Evolutionary conservation across 345 rosid species (phyloP), one percentile per base, ranked within the genome.

Genomic region (Pseudoturritis turrita): DNA sequence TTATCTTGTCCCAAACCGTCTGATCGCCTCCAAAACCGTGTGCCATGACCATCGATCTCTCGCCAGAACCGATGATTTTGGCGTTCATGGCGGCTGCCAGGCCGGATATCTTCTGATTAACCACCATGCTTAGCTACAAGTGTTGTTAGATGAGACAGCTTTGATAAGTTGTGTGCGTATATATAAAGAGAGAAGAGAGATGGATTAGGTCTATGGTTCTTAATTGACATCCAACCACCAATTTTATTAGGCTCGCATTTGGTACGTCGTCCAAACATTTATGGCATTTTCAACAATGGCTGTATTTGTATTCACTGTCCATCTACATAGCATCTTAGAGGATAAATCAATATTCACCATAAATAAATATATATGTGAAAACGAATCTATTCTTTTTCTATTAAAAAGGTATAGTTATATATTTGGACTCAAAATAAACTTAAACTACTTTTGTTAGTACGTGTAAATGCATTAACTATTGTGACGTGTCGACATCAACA

Each of bases 1-100:
- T 28, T 58, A 82, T 68, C 80, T 83, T 83, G 78, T 85, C 79
- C 92, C 92, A 87, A 23, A 80, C 49, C 7, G 88, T 82, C 62
- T 89, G 96, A 72, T 92, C 91, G 33, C 56, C 80, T 25, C 98
- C 95, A 37, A 70, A 89, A 0, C 98, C 98, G 21, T 92, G 96
- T 0, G 92, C 95, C 8, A 88, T 71, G 70, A 86, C 65, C 75
- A 88, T 62, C 50, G 67, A 11, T 47, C 79, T 75, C 19, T 33
- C 51, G 8, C 88, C 84, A 5, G 85, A 77, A 17, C 96, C 98
- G 1, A 79, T 46, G 68, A 84, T 63, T 73, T 71, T 81, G n/a
- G 85, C 87, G 78, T 92, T 89, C 90, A 89, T 72, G 76, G 88
- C 70, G 10, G 63, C 67, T 40, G 86, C 72, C 3, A 88, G 80